Base-by-base conservation (phyloP, 108 stramenopile genomes). In the Skeletonema tropicum region DNA sequence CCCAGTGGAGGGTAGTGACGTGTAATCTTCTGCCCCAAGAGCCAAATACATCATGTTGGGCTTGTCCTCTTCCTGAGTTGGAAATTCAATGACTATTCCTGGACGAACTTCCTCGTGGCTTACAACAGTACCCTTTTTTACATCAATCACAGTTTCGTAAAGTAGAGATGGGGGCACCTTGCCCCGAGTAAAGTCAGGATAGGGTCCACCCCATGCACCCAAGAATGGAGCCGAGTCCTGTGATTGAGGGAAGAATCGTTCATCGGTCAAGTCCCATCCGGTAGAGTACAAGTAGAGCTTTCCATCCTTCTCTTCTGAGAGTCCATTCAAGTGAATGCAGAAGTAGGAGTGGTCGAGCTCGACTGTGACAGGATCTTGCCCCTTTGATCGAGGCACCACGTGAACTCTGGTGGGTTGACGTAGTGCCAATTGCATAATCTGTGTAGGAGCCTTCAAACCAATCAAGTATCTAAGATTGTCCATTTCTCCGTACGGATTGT, bases 401-500 rank as follows among this genome's bases (percentile, higher is more conserved):
- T 73, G 71, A 12, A 73, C 13, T n/a, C 29, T 26, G 11, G 48
- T 64, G 1, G 65, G 65, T 31, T 67, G 25, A 57, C 52, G 48
- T 11, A 73, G 65, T 5, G 32, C 63, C 41, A 73, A 52, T 64
- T 67, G 64, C 71, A 73, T 73, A 14, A 67, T 63, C 36, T 76
- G 60, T 19, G 70, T 70, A 8, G 61, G 59, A 17, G 64, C 55
- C 59, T 75, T 66, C 25, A 80, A 35, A 1, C 86, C 86, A 36
- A 87, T 67, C 48, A 87, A 49, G 73, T 74, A 85, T 17, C 59
- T 71, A 17, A 85, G 23, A 38, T 77, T 80, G 35, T 82, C 62
- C 64, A 86, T 33, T 5, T n/a, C 55, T 15, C 82, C 23, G 5
- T 60, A 74, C 5, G 52, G 52, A 13, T 64, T 57, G 49, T 83